Evolutionary conservation across 495 filamentous ascomycete species (phyloP).

Genomic region (Jackrogersella minutella): DNA sequence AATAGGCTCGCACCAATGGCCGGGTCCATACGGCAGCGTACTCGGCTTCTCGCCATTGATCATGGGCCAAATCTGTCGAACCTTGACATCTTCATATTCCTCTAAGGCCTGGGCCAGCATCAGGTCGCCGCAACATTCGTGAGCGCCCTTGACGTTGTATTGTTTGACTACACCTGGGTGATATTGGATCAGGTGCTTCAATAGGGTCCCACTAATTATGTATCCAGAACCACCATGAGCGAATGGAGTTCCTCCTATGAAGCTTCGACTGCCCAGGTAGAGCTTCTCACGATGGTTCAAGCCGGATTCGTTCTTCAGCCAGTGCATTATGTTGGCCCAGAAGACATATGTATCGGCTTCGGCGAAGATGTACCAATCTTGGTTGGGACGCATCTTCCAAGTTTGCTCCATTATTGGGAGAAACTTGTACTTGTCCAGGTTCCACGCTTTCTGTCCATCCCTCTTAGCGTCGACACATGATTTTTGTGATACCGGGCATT

Average conservation of each 20-base stretch:
- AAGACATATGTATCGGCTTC: constrained; percentile 73
- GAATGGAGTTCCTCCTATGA: constrained; percentile 47
- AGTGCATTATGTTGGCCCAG: constrained; percentile 69
- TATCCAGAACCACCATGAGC: constrained; percentile 62
- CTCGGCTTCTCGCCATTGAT: constrained; percentile 60
- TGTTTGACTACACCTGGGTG: constrained; percentile 44
- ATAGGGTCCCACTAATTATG: constrained; percentile 55
- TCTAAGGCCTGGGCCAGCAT: constrained; percentile 54
- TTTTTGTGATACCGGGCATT: constrained; percentile 47
- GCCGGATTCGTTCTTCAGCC: constrained; percentile 51
- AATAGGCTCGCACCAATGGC: constrained; percentile 65
- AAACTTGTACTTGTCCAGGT: constrained; percentile 76
- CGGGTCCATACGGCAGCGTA: constrained; percentile 51
- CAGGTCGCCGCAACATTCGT: constrained; percentile 59
- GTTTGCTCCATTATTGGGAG: constrained; percentile 69
- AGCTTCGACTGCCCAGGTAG: constrained; percentile 65
- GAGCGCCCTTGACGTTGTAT: constrained; percentile 49
- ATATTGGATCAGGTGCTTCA: constrained; percentile 48
- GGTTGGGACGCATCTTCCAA: constrained; percentile 56
- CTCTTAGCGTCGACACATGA: constrained; percentile 42
- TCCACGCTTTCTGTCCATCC: constrained; percentile 61
- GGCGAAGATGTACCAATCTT: constrained; percentile 73
- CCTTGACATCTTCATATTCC: constrained; percentile 47
- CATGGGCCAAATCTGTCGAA: constrained; percentile 60
- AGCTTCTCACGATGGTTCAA: constrained; percentile 57